phyloP scores from a whole-genome alignment of 768 basidiomycete species.

The Phaeotremella skinneri region DNA sequence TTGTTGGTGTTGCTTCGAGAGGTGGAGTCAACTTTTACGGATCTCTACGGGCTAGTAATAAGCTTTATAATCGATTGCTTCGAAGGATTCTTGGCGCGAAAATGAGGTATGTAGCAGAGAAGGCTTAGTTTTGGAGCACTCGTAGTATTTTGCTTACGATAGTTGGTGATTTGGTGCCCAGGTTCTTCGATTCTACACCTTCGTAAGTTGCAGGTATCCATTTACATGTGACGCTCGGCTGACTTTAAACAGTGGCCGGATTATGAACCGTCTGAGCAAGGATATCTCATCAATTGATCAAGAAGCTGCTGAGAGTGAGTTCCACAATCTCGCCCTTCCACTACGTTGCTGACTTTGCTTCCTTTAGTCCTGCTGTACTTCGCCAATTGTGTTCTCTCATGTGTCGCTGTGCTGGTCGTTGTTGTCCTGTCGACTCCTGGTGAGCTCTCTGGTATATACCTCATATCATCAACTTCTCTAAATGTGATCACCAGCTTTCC shows the following conservation, averaged over 20 bases:
- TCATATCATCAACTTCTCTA: background rate
- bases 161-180: constrained; percentile 25
- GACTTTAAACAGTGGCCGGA: constrained; percentile 59
- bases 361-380: constrained; percentile 38
- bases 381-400: constrained; percentile 38
- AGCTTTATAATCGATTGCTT: constrained; percentile 48
- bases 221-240: background rate
- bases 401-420: constrained; percentile 48
- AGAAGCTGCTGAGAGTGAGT: constrained; percentile 40
- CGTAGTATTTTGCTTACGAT: no score
- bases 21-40: constrained; percentile 42
- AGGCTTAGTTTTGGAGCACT: no score
- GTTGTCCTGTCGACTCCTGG: constrained; percentile 50
- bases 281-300: constrained; percentile 75
- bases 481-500: no score
- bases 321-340: background rate
- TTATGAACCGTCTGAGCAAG: constrained; percentile 79
- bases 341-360: constrained; percentile 3
- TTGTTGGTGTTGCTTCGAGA: constrained; percentile 40
- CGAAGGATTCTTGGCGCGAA: constrained; percentile 50
- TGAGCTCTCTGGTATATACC: constrained; percentile 17
- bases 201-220: constrained; percentile 22
- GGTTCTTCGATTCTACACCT: constrained; percentile 44
- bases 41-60: constrained; percentile 36
- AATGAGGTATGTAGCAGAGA: constrained; percentile 35